Evolutionary conservation across 441 rosid genomes (phyloP), one percentile per base, ranked within the genome.

Genomic region (Kokia cookei): DNA sequence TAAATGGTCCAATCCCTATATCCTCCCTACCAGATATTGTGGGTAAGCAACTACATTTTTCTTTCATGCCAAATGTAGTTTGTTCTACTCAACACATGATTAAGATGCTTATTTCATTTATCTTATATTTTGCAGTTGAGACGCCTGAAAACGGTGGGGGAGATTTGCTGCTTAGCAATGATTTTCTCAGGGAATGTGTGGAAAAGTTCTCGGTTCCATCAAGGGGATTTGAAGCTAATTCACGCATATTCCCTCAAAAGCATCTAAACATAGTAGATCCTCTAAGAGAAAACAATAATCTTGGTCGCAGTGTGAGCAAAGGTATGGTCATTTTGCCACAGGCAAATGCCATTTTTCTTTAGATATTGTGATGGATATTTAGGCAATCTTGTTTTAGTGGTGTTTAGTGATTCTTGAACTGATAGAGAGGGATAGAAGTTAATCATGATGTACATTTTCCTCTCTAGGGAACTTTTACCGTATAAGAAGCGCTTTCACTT

Each of bases 271-370:
- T 94, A 73, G 86, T 91, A 15, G 98, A 94, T 82, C 97, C 97
- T 0, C 77, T 92, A 50, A 92, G 86, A 78, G 95, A 94, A 82
- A 94, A 86, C 79, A 94, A 92, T 74, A 94, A 92, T 81, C 97
- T 94, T 70, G 98, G 98, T 35, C 95, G 97, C 64, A 94, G 97
- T 77, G 97, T 94, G n/a, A 94, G 91, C 90, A 89, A 86, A 93
- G 96, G 98, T 93, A 78, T 65, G 45, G 48, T 61, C 29, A 5
- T 2, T 45, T 73, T 76, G 1, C 57, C 60, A 17, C 53, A 37
- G 8, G 66, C 11, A 53, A 61, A 40, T 37, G 27, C 26, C 17
- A 47, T n/a, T 65, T 24, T 65, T 50, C 15, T 22, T 65, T 35
- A 27, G 45, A 22, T 35, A n/a, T 19, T 72, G 32, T 45, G 27